Evolutionary conservation across 306 rosid species (phyloP).

Genomic region (Vigna angularis): DNA sequence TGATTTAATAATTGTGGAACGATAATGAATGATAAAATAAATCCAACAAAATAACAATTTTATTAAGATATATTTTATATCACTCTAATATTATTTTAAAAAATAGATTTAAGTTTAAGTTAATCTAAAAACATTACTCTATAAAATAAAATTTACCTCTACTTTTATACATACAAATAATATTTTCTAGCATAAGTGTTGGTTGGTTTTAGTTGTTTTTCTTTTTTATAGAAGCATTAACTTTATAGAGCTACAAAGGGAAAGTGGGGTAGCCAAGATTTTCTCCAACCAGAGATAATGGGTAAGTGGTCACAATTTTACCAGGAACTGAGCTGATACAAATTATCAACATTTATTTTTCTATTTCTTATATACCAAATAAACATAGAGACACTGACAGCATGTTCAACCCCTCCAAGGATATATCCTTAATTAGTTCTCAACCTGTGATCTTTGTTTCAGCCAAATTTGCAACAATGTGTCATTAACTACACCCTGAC

Average conservation of each 20-base stretch:
- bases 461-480: constrained; percentile 13
- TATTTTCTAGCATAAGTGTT: background rate
- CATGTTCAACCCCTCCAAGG: background rate
- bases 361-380: background rate
- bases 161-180: too few relatives aligned
- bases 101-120: too few relatives aligned
- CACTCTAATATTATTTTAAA: too few relatives aligned
- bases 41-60: too few relatives aligned
- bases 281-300: background rate
- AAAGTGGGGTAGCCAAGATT: background rate
- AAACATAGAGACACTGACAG: background rate
- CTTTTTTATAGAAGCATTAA: background rate
- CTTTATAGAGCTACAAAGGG: background rate
- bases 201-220: background rate
- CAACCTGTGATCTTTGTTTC: background rate
- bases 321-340: background rate
- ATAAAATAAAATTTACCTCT: too few relatives aligned
- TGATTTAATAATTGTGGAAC: too few relatives aligned
- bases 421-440: constrained; percentile 7
- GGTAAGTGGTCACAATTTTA: background rate
- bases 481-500: background rate
- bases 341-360: background rate
- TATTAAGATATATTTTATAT: too few relatives aligned
- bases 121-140: too few relatives aligned
- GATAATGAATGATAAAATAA: too few relatives aligned